Conservation (phyloP, 805 yeast species). For the Komagataella kurtzmanii region DNA sequence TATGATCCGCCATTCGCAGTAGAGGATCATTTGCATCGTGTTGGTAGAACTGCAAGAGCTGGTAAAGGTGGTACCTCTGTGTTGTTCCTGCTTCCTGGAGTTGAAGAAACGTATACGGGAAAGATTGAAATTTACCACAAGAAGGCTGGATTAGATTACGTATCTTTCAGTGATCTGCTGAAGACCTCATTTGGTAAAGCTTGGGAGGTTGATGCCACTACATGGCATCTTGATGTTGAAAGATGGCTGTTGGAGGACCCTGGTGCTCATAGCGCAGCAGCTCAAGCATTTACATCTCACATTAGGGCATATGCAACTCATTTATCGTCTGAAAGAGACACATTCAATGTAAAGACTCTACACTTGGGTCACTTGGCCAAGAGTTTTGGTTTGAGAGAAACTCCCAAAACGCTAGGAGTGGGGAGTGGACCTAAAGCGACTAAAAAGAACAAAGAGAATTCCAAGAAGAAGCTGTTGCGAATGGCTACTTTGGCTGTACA, state of each 20-base stretch:
- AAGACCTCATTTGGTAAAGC: slow-evolving; percentile 13
- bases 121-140: slow-evolving; percentile 46
- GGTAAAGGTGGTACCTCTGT: slow-evolving; percentile 73
- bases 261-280: slow-evolving; percentile 49
- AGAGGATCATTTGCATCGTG: slow-evolving; percentile 92
- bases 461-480: slow-evolving; percentile 60
- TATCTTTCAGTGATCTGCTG: slow-evolving; percentile 31
- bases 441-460: slow-evolving; percentile 45
- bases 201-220: slow-evolving; percentile 94
- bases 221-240: slow-evolving; percentile 88
- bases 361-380: slow-evolving; percentile 96
- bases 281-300: slow-evolving; percentile 76
- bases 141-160: slow-evolving; percentile 30
- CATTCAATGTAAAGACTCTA: slow-evolving; percentile 67
- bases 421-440: slow-evolving; percentile 14
- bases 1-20: slow-evolving; percentile 90
- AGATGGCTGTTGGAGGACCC: slow-evolving; percentile 71
- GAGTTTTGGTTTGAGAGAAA: slow-evolving; percentile 86
- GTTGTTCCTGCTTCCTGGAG: slow-evolving; percentile 76
- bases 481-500: slow-evolving; percentile 60
- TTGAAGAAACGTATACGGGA: slow-evolving; percentile 73
- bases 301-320: slow-evolving; percentile 95
- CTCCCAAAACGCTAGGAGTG: slow-evolving; percentile 70
- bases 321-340: slow-evolving; percentile 61
- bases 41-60: slow-evolving; percentile 98